phyloP scores from a whole-genome alignment of 148 eudicot species.

The Vaccinium vitisidaea region DNA sequence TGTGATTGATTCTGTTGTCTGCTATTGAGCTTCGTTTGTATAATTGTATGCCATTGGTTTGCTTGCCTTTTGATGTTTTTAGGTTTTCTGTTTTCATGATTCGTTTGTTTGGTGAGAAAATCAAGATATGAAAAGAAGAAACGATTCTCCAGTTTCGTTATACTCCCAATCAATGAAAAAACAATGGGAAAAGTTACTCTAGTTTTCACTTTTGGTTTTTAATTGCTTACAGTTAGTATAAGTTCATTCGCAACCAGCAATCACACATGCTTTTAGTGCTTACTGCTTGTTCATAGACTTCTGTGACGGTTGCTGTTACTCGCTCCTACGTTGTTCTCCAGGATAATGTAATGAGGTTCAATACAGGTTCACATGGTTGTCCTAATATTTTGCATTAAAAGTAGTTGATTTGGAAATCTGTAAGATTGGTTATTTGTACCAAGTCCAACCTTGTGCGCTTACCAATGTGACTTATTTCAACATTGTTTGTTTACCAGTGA shows the following conservation, averaged over 20 bases:
- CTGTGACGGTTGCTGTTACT: too few species aligned
- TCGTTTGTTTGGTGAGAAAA: neutral
- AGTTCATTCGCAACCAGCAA: too few species aligned
- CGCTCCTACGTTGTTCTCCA: too few species aligned
- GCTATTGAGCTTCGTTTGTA: neutral
- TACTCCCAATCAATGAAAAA: neutral
- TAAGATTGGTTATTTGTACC: neutral
- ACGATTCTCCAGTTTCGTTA: neutral
- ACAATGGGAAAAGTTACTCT: neutral
- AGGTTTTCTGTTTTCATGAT: neutral
- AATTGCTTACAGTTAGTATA: too few species aligned
- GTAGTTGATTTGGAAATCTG: conserved; percentile 3
- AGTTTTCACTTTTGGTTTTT: neutral
- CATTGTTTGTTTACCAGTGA: neutral
- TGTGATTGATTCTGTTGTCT: neutral
- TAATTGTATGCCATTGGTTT: neutral
- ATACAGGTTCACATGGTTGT: neutral
- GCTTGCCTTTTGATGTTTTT: neutral
- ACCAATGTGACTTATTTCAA: too few species aligned
- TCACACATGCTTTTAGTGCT: too few species aligned
- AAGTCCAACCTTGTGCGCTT: too few species aligned
- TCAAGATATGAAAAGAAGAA: neutral
- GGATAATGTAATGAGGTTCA: neutral
- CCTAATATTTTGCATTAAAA: neutral
- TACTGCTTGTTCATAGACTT: too few species aligned